These are phyloP conservation scores for Sclerotinia spermophila DNA, from an alignment of 2,329 filamentous ascomycete genomes.

Conservation along the genomic window DNA sequence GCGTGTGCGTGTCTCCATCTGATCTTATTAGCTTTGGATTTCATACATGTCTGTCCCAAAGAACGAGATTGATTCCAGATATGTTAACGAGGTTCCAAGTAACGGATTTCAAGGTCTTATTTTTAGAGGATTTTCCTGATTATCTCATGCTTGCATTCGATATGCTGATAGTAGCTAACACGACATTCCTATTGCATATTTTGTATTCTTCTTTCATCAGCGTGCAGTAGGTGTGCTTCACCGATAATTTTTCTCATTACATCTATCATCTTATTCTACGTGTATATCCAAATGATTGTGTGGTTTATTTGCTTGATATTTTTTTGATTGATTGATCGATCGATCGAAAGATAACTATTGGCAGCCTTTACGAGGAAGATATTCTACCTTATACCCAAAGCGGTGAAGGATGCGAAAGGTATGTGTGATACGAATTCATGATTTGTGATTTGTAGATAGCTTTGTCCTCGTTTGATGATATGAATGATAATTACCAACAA, in stretches of 20 bases:
- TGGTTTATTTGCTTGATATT: neutral
- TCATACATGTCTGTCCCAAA: neutral
- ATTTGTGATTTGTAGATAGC: neutral
- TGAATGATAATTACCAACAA: conserved; percentile 5
- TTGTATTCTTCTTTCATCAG: conserved; percentile 4
- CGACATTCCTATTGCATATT: neutral
- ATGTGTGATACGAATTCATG: neutral
- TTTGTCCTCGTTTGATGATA: conserved; percentile 5
- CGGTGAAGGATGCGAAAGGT: conserved; percentile 8
- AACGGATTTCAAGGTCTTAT: neutral
- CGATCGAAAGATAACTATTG: neutral
- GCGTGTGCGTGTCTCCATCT: conserved; percentile 6
- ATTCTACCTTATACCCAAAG: neutral
- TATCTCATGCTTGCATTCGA: conserved; percentile 1
- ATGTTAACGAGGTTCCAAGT: neutral
- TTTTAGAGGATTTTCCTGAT: neutral
- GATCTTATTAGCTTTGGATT: neutral
- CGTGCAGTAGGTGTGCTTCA: neutral
- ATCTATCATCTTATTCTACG: neutral
- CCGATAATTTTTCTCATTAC: neutral
- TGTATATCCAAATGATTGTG: neutral
- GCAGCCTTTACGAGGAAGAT: conserved; percentile 3
- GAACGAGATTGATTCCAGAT: neutral
- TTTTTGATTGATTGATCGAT: neutral
- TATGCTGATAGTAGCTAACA: neutral